Base-by-base conservation (phyloP, 768 basidiomycete species). In the Phylloporus sp. region DNA sequence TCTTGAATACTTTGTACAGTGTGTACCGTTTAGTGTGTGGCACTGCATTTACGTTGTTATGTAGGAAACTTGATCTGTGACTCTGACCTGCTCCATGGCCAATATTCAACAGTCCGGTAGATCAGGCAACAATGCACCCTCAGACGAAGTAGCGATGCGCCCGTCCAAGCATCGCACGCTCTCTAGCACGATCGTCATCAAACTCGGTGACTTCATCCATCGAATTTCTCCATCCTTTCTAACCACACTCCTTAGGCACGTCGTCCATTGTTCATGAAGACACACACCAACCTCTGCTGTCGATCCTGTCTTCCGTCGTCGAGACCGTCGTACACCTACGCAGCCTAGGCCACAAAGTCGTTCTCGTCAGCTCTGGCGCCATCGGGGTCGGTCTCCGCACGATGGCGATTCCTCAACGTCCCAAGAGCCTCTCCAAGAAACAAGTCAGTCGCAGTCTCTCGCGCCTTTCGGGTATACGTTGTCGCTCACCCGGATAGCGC, bases 191-290 rank as follows among this genome's bases (percentile, higher is more conserved):
- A 86, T 92, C 52, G 87, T 92, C 43, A 90, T 92, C 68, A 92
- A 92, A 67, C 78, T 92, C 18, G 88, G 86, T 86, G 42, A 54
- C 75, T 23, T 50, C n/a, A 5, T 21, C n/a, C 50, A 44, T 39
- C 40, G 1, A 13, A 33, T 44, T 17, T 22, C 17, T 24, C 22
- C 17, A 20, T n/a, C 14, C 2, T 38, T 41, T 42, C 44, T 64
- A 31, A 58, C 52, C 23, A 37, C 45, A 36, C 24, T 36, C 26
- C 48, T 33, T 34, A 52, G 94, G 96, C 45, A 92, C 93, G 2
- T 95, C 96, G 1, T 97, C 94, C 9, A 98, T 99, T 66, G 89
- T 98, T 8, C 90, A 94, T 67, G 90, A 96, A 66, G 82, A 79
- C 42, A 95, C 95, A 0, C 90, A 95, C 59, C 83, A 92, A 56